Conservation (phyloP, 345 rosid species). For the Populus nigra region DNA sequence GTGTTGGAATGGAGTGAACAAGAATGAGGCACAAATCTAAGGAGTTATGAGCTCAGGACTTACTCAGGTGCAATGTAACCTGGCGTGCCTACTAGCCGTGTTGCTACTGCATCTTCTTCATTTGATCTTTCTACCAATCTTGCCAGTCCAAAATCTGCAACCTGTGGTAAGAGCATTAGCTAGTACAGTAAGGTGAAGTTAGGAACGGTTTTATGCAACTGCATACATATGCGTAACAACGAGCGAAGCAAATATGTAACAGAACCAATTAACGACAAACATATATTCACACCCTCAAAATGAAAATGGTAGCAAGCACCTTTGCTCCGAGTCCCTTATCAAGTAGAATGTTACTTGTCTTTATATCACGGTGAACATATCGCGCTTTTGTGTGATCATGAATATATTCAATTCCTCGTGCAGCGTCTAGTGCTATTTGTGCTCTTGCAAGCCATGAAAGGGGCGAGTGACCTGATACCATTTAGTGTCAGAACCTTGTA, state of each 20-base stretch:
- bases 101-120: constrained; percentile 28
- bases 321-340: constrained; percentile 35
- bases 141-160: constrained; percentile 42
- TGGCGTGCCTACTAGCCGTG: constrained; percentile 37
- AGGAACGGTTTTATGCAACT: neutral
- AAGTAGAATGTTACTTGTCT: constrained; percentile 40
- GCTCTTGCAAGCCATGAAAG: constrained; percentile 39
- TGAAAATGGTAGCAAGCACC: constrained; percentile 9
- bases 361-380: constrained; percentile 40
- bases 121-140: constrained; percentile 32
- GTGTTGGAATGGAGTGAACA: neutral
- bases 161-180: constrained; percentile 9
- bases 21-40: neutral
- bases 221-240: neutral
- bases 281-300: neutral
- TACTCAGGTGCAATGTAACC: constrained; percentile 44
- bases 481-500: constrained; percentile 12
- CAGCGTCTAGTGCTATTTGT: constrained; percentile 37
- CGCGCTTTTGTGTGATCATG: constrained; percentile 37
- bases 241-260: neutral
- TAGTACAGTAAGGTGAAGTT: neutral
- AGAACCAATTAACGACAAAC: neutral
- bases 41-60: neutral
- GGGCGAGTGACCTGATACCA: constrained; percentile 26
- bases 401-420: constrained; percentile 40